phyloP scores from a whole-genome alignment of 495 filamentous ascomycete genomes.

The Aspergillus affinis region DNA sequence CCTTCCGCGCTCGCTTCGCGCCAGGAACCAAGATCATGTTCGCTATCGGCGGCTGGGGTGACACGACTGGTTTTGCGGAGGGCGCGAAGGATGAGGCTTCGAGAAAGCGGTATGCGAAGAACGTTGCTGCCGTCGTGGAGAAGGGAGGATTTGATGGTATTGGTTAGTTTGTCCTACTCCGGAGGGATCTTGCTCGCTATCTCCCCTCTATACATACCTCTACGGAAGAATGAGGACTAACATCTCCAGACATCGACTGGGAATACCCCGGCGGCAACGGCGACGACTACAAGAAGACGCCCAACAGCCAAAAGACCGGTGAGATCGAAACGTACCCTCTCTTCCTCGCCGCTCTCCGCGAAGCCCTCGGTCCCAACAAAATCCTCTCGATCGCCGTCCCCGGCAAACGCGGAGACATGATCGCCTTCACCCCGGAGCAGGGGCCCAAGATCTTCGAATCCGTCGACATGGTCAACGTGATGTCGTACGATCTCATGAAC shows the following conservation, averaged over 20 bases:
- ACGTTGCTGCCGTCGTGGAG: constrained; percentile 62
- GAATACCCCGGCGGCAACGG: constrained; percentile 81
- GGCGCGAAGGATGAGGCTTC: constrained; percentile 54
- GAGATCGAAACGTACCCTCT: constrained; percentile 66
- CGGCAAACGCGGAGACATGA: constrained; percentile 66
- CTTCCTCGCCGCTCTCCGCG: constrained; percentile 59
- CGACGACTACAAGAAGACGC: constrained; percentile 66
- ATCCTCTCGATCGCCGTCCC: constrained; percentile 71
- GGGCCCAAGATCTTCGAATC: constrained; percentile 62
- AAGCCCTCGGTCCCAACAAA: constrained; percentile 57
- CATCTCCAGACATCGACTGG: constrained; percentile 69
- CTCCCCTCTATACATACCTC: too few relatives aligned
- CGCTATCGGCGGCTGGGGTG: constrained; percentile 75
- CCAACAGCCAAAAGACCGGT: constrained; percentile 59
- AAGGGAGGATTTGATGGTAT: constrained; percentile 62
- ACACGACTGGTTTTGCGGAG: constrained; percentile 59
- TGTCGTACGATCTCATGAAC: constrained; percentile 81
- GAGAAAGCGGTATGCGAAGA: constrained; percentile 59
- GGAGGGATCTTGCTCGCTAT: too few relatives aligned
- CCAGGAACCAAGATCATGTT: constrained; percentile 63
- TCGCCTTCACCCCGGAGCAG: constrained; percentile 65
- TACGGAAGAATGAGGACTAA: too few relatives aligned
- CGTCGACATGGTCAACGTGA: constrained; percentile 75
- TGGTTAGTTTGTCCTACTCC: constrained; percentile 24
- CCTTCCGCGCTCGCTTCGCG: constrained; percentile 57